Evolutionary conservation across 805 yeast genomes (phyloP), one percentile per base, ranked within the genome.

Genomic region (Sungouiella blattae): DNA sequence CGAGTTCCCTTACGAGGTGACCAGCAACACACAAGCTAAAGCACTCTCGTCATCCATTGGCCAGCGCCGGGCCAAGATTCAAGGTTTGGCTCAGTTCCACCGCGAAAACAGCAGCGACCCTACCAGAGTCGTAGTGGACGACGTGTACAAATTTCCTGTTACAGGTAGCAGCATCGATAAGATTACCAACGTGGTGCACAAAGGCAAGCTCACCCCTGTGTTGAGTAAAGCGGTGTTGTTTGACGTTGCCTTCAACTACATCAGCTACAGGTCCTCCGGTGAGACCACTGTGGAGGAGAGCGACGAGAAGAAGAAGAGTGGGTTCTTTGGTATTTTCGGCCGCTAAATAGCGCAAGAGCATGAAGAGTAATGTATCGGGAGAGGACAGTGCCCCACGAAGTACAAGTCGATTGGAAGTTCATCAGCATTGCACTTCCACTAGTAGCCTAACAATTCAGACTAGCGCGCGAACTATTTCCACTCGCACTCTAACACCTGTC

Each of bases 151-250:
- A 28, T 69, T 54, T 39, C 75, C 77, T 6, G 35, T 40, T 3
- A 52, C 62, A 4, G 35, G 43, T 4, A 52, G 56, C 9, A 50
- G 46, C 6, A 41, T 50, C 30, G 33, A 41, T 13, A 38, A 49
- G 15, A 40, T 59, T 23, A 41, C 57, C 16, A 58, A 57, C 31
- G 43, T 64, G 8, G 52, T 44, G 14, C 28, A 35, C 14, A 26
- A 41, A 6, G 51, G 56, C 12, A 41, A 36, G 7, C 22, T 20
- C 22, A 20, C 22, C 8, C 84, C 94, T 1, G 77, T 85, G 1
- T 72, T 79, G 35, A 76, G 82, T 38, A 91, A 93, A 60, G 96
- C 98, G 0, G 95, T 88, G 7, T 73, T 89, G 51, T 93, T 87
- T 51, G 98, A 91, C 56, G 69, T 87, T 45, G 98, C 95, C 0